Evolutionary conservation across 1,284 basidiomycete genomes (phyloP).

Genomic region (Austropuccinia psidii): DNA sequence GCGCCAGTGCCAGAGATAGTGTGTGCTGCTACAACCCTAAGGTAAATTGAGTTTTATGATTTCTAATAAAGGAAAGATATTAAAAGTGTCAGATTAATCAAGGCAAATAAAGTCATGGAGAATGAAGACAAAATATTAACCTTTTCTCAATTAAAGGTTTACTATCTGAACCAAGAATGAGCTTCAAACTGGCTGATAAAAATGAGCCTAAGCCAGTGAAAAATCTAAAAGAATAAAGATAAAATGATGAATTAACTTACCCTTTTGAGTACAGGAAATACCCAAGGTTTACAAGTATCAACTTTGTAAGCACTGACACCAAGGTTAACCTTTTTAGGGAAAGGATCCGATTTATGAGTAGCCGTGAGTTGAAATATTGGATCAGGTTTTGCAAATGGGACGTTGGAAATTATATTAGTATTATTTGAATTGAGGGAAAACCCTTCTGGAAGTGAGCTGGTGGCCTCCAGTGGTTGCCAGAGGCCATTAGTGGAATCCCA

Average conservation of each 20-base stretch:
- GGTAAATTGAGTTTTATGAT: constrained; percentile 38
- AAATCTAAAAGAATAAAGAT: too few species aligned
- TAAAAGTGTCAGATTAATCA: too few species aligned
- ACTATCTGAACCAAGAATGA: constrained; percentile 70
- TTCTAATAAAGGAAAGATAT: constrained; percentile 48
- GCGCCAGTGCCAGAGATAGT: constrained; percentile 94
- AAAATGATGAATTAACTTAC: too few species aligned
- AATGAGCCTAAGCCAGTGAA: constrained; percentile 78
- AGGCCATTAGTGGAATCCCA: too few species aligned
- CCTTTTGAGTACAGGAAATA: constrained; percentile 49
- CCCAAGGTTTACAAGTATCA: constrained; percentile 50
- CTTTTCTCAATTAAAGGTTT: constrained; percentile 64
- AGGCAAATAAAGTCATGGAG: too few species aligned
- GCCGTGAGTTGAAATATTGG: constrained; percentile 90
- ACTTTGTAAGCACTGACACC: constrained; percentile 50
- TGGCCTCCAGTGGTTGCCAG: too few species aligned
- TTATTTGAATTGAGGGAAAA: too few species aligned
- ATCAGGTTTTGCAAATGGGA: constrained; percentile 37
- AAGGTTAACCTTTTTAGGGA: constrained; percentile 78
- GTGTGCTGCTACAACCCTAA: constrained; percentile 59
- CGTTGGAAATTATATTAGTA: not conserved
- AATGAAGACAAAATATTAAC: too few species aligned
- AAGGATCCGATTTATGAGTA: constrained; percentile 73
- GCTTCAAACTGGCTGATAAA: constrained; percentile 66
- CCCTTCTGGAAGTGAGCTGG: too few species aligned